Conservation (phyloP, 2,329 filamentous ascomycete genomes). For the Escovopsis sp. region DNA sequence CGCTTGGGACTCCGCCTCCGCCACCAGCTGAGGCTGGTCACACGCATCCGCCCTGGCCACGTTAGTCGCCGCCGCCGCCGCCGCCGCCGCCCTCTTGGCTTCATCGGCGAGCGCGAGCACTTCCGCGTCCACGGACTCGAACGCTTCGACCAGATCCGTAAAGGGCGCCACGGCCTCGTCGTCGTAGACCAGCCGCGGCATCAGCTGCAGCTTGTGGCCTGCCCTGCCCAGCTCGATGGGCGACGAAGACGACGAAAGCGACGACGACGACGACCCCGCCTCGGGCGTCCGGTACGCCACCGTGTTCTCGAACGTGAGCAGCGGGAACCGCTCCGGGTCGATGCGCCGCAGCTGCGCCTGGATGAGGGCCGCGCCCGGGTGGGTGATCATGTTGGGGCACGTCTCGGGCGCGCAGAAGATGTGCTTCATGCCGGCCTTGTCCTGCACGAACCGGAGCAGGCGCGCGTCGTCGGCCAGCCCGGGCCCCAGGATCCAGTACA, state of each 20-base stretch:
- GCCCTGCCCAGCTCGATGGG: constrained; percentile 24
- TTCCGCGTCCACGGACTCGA: constrained; percentile 21
- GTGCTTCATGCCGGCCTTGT: constrained; percentile 46
- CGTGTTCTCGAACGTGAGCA: constrained; percentile 50
- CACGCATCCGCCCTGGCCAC: no score
- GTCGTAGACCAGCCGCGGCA: constrained; percentile 31
- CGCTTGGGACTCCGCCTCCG: no score
- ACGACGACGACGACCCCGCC: constrained; percentile 7
- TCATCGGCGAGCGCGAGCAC: constrained; percentile 38
- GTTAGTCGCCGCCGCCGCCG: no score
- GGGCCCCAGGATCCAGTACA: constrained; percentile 72
- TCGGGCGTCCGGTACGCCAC: constrained; percentile 12
- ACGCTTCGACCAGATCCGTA: constrained; percentile 30
- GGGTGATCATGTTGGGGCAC: constrained; percentile 59
- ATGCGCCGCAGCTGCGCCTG: constrained; percentile 56
- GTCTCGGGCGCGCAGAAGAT: constrained; percentile 61
- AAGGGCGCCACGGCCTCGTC: constrained; percentile 31
- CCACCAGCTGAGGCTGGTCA: no score
- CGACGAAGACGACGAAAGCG: no score
- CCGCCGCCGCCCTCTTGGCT: constrained; percentile 18
- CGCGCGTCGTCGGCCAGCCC: constrained; percentile 47
- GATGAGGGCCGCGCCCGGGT: constrained; percentile 52
- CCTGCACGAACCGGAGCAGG: constrained; percentile 55
- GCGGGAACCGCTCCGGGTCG: constrained; percentile 57
- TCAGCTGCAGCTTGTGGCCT: constrained; percentile 31